Evolutionary conservation across 257 asterid species (phyloP).

Genomic region (Petunia axillaris): DNA sequence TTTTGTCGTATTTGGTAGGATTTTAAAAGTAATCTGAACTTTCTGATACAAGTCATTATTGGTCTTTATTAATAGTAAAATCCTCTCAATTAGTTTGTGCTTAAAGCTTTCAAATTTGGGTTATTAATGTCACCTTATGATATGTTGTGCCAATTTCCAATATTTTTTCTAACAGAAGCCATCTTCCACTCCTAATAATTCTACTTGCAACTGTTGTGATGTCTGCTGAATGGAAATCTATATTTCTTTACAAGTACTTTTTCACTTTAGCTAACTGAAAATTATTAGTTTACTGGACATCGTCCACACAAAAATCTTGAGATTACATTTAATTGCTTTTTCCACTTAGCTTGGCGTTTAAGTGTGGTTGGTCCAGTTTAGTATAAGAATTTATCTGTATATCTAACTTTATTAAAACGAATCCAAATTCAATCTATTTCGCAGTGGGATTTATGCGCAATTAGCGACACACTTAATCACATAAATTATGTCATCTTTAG

Average conservation of each 20-base stretch:
- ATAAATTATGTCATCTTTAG: slow-evolving; percentile 13
- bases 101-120: not conserved
- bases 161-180: not conserved
- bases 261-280: slow-evolving; percentile 19
- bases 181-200: not conserved
- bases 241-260: not conserved
- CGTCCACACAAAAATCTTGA: not conserved
- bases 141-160: not conserved
- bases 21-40: not conserved
- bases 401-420: not conserved
- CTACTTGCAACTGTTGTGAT: not conserved
- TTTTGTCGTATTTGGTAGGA: not conserved
- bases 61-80: not conserved
- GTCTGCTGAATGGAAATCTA: slow-evolving; percentile 9
- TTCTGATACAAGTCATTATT: not conserved
- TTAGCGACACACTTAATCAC: slow-evolving; percentile 10
- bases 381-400: not conserved
- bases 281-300: not conserved
- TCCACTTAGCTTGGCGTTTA: not conserved
- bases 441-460: not conserved
- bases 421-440: not conserved
- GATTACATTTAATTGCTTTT: not conserved
- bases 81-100: not conserved
- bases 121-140: not conserved
- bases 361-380: not conserved